A percentile compares a stretch with the other conserved stretches of the same genome.
These are phyloP conservation scores for Colletotrichum eleusines DNA, from an alignment of 2,329 filamentous ascomycete genomes.

Conservation along the genomic window DNA sequence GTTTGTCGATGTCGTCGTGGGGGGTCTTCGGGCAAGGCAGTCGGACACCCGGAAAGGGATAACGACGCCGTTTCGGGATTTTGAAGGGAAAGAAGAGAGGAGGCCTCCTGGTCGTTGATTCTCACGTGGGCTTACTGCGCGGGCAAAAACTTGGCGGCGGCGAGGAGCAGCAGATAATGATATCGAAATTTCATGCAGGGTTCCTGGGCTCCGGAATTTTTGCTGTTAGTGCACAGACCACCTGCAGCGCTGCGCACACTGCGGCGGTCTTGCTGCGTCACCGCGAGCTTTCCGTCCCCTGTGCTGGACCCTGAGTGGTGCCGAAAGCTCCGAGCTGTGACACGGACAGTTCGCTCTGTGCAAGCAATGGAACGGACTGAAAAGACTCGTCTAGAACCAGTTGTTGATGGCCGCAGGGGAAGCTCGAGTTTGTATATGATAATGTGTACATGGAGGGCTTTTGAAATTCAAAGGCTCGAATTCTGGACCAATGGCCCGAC, in stretches of 20 bases:
- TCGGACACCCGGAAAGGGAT: slow-evolving; percentile 9
- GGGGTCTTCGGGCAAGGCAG: not conserved
- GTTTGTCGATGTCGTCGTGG: slow-evolving; percentile 9
- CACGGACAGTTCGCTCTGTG: not conserved
- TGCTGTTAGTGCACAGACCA: slow-evolving; percentile 38
- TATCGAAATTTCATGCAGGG: slow-evolving; percentile 41
- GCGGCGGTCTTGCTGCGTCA: slow-evolving; percentile 38
- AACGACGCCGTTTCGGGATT: not conserved
- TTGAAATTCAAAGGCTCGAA: not conserved
- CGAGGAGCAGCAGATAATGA: slow-evolving; percentile 34
- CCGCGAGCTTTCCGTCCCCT: slow-evolving; percentile 13
- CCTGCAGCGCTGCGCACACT: not conserved
- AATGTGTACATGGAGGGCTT: not conserved
- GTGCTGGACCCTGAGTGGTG: not conserved
- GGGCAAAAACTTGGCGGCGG: slow-evolving; percentile 39
- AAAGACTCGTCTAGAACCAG: not conserved
- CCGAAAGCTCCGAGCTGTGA: slow-evolving; percentile 13
- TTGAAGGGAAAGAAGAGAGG: not conserved
- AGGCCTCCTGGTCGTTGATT: slow-evolving; percentile 33
- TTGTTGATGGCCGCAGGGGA: not conserved
- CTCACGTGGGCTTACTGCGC: slow-evolving; percentile 32
- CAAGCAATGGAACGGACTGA: not conserved
- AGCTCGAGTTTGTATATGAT: not conserved
- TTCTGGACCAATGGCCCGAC: not conserved
- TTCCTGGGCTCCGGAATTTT: slow-evolving; percentile 35